A percentile compares a stretch with the other conserved stretches of the same genome.
These are phyloP conservation scores for Sporothrix protearum DNA, from an alignment of 2,329 filamentous ascomycete genomes.

Conservation along the genomic window DNA sequence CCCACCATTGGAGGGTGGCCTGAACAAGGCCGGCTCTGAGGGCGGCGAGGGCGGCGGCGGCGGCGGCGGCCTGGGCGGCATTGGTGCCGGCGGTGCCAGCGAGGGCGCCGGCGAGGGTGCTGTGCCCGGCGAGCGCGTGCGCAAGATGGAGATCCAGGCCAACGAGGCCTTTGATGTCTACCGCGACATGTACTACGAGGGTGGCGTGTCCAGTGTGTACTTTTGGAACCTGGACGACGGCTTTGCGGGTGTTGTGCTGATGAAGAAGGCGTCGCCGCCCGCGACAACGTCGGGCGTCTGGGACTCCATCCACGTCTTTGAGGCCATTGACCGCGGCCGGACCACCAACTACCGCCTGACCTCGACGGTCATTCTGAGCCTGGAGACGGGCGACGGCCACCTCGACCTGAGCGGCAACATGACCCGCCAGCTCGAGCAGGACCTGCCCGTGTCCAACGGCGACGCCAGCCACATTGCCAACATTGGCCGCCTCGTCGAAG, in stretches of 20 bases:
- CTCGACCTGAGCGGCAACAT: conserved; percentile 96
- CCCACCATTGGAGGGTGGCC: conserved; percentile 66
- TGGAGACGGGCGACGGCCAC: conserved; percentile 66
- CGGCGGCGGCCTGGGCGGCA: conserved; percentile 44
- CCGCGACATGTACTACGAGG: conserved; percentile 93
- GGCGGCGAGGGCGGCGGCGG: conserved; percentile 46
- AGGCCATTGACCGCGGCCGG: conserved; percentile 87
- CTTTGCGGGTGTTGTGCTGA: conserved; percentile 88
- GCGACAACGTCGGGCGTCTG: conserved; percentile 70
- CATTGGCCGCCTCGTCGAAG: conserved; percentile 89
- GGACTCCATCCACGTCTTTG: conserved; percentile 99
- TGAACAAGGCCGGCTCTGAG: conserved; percentile 31
- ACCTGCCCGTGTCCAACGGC: conserved; percentile 74
- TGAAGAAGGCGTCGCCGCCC: conserved; percentile 76
- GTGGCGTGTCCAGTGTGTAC: conserved; percentile 92
- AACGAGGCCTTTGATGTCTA: conserved; percentile 98
- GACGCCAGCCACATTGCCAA: conserved; percentile 95
- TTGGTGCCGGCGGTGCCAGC: conserved; percentile 50
- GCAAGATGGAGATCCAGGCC: conserved; percentile 88
- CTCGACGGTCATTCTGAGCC: conserved; percentile 88
- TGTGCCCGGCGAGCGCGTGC: conserved; percentile 82
- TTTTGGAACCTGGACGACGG: conserved; percentile 98
- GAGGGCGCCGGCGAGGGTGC: conserved; percentile 71
- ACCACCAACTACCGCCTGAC: conserved; percentile 97
- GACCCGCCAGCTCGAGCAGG: conserved; percentile 92